phyloP scores from a whole-genome alignment of 2,329 filamentous ascomycete genomes.

The Verticillium tricorpus region DNA sequence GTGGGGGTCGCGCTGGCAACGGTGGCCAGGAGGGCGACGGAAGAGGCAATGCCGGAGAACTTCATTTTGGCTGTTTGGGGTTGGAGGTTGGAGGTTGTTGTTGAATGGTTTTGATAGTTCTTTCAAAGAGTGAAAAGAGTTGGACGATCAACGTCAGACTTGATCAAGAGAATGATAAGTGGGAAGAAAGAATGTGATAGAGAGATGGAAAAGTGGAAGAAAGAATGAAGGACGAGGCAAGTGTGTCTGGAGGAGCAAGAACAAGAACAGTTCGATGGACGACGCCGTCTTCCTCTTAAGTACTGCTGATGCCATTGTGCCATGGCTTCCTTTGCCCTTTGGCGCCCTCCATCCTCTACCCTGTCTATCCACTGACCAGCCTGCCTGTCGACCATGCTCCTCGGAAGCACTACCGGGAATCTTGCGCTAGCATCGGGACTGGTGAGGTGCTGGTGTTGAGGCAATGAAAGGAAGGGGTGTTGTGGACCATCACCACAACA shows the following conservation, averaged over 20 bases:
- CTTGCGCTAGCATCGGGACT: slow-evolving; percentile 2
- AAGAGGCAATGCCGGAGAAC: slow-evolving; percentile 22
- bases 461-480: slow-evolving; percentile 1
- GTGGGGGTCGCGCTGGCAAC: slow-evolving; percentile 22
- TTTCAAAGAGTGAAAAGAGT: slow-evolving; percentile 2
- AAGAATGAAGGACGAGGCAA: slow-evolving; percentile 7
- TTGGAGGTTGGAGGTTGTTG: not conserved
- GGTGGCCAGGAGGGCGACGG: slow-evolving; percentile 21
- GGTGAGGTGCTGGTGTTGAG: not conserved
- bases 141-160: slow-evolving; percentile 12
- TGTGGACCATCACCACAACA: not conserved
- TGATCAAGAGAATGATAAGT: not conserved
- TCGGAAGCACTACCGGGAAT: slow-evolving; percentile 1
- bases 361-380: not conserved
- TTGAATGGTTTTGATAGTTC: slow-evolving; percentile 3
- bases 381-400: not conserved
- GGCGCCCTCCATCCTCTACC: not conserved
- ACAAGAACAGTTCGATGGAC: not conserved
- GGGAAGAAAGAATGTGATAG: slow-evolving; percentile 6
- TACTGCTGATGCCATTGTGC: not conserved
- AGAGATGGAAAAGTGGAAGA: slow-evolving; percentile 6
- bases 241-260: slow-evolving; percentile 7
- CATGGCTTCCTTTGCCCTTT: not conserved
- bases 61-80: slow-evolving; percentile 20
- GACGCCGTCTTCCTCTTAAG: slow-evolving; percentile 3